Percentiles rank a stretch among this genome's conserved stretches.
Conservation (phyloP, 495 filamentous ascomycete species). For the Hypomontagnella submonticulosa region DNA sequence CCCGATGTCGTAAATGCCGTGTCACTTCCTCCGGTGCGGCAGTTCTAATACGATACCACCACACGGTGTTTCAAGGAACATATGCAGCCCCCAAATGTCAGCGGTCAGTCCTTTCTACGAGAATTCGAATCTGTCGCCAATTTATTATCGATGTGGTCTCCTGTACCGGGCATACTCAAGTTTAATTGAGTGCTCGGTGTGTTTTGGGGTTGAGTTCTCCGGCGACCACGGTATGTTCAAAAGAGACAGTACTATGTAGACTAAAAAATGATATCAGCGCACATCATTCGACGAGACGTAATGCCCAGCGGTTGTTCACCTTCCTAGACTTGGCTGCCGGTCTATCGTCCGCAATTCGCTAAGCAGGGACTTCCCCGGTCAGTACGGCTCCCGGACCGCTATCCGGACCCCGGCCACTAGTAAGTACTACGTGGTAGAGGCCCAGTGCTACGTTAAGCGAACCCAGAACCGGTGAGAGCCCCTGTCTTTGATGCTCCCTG, state of each 20-base stretch:
- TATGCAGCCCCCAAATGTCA: not conserved
- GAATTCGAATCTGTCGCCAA: not conserved
- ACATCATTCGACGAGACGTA: slow-evolving; percentile 31
- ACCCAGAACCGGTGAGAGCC: slow-evolving; percentile 44
- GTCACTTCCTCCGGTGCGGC: slow-evolving; percentile 12
- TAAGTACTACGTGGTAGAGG: slow-evolving; percentile 30
- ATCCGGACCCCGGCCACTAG: slow-evolving; percentile 35
- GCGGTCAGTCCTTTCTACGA: slow-evolving; percentile 1
- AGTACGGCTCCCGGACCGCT: slow-evolving; percentile 33
- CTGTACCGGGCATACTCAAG: too few relatives aligned
- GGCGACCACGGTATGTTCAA: not conserved
- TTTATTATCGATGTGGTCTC: not conserved
- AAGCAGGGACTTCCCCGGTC: slow-evolving; percentile 29
- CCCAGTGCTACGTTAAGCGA: slow-evolving; percentile 36
- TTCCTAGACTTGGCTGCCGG: slow-evolving; percentile 21
- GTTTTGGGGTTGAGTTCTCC: not conserved
- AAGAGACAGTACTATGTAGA: slow-evolving; percentile 1
- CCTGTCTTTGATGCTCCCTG: slow-evolving; percentile 15
- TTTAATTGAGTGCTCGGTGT: not conserved
- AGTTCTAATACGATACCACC: slow-evolving; percentile 9
- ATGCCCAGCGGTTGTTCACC: slow-evolving; percentile 10
- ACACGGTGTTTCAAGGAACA: too few relatives aligned
- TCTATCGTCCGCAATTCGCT: slow-evolving; percentile 25
- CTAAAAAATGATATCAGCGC: slow-evolving; percentile 13
- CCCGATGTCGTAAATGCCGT: slow-evolving; percentile 1